Conservation (phyloP, 805 yeast genomes). For the Ogataea neopini region DNA sequence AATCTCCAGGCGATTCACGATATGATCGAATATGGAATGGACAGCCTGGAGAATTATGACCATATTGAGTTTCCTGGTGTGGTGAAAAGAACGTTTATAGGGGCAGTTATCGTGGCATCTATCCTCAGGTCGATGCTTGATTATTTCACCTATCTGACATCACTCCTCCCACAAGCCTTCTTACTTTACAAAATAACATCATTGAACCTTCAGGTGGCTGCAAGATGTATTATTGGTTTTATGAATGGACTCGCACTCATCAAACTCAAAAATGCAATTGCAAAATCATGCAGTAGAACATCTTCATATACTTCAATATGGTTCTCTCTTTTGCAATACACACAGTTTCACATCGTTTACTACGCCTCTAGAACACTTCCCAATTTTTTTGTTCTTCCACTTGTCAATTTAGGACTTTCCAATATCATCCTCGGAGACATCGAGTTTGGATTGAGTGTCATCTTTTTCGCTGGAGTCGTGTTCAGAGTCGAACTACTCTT, state of each 20-base stretch:
- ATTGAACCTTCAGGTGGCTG: constrained; percentile 51
- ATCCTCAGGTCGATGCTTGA: constrained; percentile 41
- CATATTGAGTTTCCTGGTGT: constrained; percentile 83
- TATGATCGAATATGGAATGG: constrained; percentile 61
- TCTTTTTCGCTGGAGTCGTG: constrained; percentile 63
- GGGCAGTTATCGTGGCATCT: constrained; percentile 56
- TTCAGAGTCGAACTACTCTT: constrained; percentile 73
- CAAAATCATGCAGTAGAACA: constrained; percentile 24
- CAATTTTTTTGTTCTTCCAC: constrained; percentile 81
- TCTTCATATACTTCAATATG: constrained; percentile 44
- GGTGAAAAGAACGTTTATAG: constrained; percentile 84
- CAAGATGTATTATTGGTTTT: constrained; percentile 63
- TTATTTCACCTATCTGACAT: not conserved
- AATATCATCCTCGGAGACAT: constrained; percentile 50
- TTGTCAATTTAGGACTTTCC: constrained; percentile 58
- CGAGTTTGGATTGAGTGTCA: constrained; percentile 48
- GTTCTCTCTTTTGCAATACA: constrained; percentile 57
- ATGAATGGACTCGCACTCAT: constrained; percentile 57
- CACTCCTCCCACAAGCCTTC: constrained; percentile 6
- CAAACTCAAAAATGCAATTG: constrained; percentile 46
- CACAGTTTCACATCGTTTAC: constrained; percentile 79
- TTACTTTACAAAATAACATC: constrained; percentile 36
- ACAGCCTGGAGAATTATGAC: constrained; percentile 54
- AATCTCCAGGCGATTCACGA: constrained; percentile 89
- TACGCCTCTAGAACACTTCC: constrained; percentile 87